A percentile compares a stretch with the other conserved stretches of the same genome.
Conservation (phyloP, 1,284 basidiomycete species). For the Pseudozyma tsukubaensis region DNA sequence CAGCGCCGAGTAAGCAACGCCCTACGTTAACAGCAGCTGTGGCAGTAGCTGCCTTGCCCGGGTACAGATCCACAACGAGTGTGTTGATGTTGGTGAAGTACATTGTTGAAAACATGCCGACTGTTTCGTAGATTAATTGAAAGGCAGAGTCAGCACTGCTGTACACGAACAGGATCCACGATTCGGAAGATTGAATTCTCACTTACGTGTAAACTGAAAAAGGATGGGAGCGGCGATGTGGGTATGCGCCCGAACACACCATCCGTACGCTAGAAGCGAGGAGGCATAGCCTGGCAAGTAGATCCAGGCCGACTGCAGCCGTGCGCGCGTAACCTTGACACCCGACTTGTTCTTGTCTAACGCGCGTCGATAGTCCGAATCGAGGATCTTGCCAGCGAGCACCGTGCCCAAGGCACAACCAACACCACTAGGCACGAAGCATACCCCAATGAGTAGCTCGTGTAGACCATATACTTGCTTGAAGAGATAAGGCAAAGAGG, state of each 20-base stretch:
- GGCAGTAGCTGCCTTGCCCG: not conserved
- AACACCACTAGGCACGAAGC: not conserved
- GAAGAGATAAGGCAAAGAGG: not conserved
- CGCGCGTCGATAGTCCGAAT: conserved; percentile 24
- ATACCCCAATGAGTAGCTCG: not conserved
- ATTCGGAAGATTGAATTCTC: no score
- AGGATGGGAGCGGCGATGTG: no score
- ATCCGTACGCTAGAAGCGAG: no score
- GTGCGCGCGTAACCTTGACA: conserved; percentile 7
- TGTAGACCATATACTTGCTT: not conserved
- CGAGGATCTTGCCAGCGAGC: conserved; percentile 21
- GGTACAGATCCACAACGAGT: not conserved
- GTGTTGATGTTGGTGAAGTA: not conserved
- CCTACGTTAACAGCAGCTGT: not conserved
- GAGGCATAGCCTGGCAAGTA: no score
- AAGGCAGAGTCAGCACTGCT: no score
- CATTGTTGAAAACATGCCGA: no score
- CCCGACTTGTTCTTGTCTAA: conserved; percentile 4
- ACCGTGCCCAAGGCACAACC: conserved; percentile 7
- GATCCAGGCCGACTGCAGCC: not conserved
- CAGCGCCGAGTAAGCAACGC: not conserved
- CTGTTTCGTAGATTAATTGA: no score
- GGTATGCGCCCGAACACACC: no score
- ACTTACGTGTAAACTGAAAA: no score
- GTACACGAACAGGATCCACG: no score